Conservation (phyloP, 257 asterid species). For the Parsonsia alboflavescens region DNA sequence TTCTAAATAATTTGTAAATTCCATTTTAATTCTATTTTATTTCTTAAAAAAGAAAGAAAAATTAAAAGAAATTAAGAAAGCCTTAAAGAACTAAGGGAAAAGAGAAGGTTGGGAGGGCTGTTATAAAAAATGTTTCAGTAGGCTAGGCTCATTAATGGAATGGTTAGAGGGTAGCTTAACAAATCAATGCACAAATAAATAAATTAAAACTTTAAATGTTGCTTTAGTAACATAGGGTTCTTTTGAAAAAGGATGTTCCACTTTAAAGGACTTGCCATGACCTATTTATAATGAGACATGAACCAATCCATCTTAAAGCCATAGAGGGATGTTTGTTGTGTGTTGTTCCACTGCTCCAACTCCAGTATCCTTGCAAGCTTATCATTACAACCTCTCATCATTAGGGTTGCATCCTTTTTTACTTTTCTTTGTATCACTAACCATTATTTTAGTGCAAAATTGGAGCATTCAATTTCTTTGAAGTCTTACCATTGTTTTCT, state of each 20-base stretch:
- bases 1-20: background rate
- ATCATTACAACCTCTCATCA: background rate
- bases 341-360: slow-evolving; percentile 2
- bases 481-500: background rate
- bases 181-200: background rate
- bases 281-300: slow-evolving; percentile 3
- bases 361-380: background rate
- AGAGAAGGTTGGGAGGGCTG: background rate
- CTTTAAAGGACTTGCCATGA: background rate
- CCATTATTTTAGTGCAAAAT: background rate
- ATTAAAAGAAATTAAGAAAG: no score
- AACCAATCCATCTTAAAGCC: background rate
- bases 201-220: background rate
- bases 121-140: background rate
- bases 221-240: background rate
- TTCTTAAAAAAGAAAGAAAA: no score
- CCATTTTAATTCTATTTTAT: no score
- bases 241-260: slow-evolving; percentile 1
- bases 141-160: background rate
- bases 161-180: background rate
- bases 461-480: background rate
- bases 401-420: background rate
- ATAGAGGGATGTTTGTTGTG: background rate
- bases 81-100: no score
- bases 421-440: background rate